Conservation (phyloP, 2,329 filamentous ascomycete species). For the Aspergillus fumigatus region DNA sequence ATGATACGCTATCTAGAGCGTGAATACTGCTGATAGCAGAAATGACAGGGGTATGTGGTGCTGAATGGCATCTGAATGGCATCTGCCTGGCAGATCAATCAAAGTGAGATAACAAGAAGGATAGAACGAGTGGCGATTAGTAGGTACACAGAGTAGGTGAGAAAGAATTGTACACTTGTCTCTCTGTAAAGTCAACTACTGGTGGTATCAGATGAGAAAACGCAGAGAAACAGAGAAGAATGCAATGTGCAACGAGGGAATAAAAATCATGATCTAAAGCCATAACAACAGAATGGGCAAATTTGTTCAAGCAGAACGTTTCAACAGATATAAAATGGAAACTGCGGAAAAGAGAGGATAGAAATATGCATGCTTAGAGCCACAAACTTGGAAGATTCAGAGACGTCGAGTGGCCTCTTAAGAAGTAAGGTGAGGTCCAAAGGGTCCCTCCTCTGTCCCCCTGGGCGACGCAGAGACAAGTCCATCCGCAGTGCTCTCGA, state of each 20-base stretch:
- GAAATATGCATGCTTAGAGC: constrained; percentile 2
- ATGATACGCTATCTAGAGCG: constrained; percentile 2
- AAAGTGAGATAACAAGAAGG: constrained; percentile 1
- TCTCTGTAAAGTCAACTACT: constrained; percentile 6
- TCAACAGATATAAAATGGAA: neutral
- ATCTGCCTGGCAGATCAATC: constrained; percentile 1
- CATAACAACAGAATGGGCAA: constrained; percentile 1
- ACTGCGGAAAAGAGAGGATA: constrained; percentile 6
- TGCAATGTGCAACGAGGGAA: neutral
- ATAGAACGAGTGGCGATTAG: constrained; percentile 4
- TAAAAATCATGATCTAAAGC: constrained; percentile 4
- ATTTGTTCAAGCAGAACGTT: neutral
- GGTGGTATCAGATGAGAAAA: constrained; percentile 13
- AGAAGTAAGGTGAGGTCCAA: constrained; percentile 26
- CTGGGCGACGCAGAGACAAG: constrained; percentile 33
- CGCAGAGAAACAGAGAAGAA: neutral
- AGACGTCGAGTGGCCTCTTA: constrained; percentile 6
- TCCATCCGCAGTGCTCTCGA: constrained; percentile 44
- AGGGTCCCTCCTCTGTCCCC: constrained; percentile 25
- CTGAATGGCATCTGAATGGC: neutral
- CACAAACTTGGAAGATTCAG: neutral
- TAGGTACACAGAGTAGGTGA: neutral
- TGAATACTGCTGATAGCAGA: constrained; percentile 1
- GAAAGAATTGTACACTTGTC: constrained; percentile 12
- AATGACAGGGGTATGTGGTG: neutral